Base-by-base conservation (phyloP, 1,284 basidiomycete species). In the Phylloporus gajari region DNA sequence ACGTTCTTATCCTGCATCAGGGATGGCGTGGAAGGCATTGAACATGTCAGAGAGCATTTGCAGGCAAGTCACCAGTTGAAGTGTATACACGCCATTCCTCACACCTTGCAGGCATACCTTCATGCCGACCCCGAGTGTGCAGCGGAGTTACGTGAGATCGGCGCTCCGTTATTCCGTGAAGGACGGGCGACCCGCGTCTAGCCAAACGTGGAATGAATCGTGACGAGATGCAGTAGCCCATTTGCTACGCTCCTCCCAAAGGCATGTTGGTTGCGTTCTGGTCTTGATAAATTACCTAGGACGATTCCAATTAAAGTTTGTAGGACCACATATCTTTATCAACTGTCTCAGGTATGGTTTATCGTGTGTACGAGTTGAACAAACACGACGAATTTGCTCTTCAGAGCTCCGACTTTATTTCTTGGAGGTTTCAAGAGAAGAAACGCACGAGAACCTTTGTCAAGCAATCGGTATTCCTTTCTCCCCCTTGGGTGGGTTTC, bases 21-120 rank as follows among this genome's bases (percentile, higher is more conserved):
- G 46, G 63, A 76, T 3, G 79, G 79, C 8, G 69, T 80, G 3
- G 63, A 76, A n/a, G 61, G 67, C 5, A 68, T 73, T 2, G 69
- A 65, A 35, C 61, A 71, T 30, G 73, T 80, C 48, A 72, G 72
- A 51, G 15, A n/a, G 27, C 46, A 73, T 40, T 68, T 78, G 44
- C 53, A 78, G 64, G 78, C 46, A 62, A 58, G 62, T 62, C 25
- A 15, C 23, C 2, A 11, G 40, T 40, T 32, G 38, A 8, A 3
- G 4, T 2, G 19, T n/a, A 8, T 32, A 9, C 25, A 9, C 4
- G 6, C 19, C 30, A 2, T 53, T n/a, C n/a, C 21, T 51, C 58
- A 23, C 1, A 11, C 0, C 56, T 15, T n/a, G 3, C 48, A 75
- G 75, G 60, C 42, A 23, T 69, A 73, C 1, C 62, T 69, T 63